Evolutionary conservation across 2,329 filamentous ascomycete species (phyloP).

Genomic region (Penicillium sp.): DNA sequence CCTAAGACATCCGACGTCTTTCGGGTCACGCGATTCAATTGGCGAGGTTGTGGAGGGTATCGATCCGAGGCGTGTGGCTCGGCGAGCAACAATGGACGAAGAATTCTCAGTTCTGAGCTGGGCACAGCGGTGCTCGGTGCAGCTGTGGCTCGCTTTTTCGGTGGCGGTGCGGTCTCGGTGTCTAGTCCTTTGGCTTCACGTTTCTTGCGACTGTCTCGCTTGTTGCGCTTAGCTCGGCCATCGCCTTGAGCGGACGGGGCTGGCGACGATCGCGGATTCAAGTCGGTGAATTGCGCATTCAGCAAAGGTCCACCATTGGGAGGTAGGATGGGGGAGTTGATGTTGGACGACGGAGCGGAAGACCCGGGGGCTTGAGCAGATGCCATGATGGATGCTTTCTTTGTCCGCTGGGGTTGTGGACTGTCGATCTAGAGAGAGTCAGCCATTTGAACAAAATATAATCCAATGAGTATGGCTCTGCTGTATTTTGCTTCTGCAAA

Average conservation of each 20-base stretch:
- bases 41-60: slow-evolving; percentile 40
- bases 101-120: slow-evolving; percentile 40
- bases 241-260: slow-evolving; percentile 35
- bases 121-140: slow-evolving; percentile 35
- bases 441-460: background rate
- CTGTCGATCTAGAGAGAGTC: background rate
- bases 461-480: background rate
- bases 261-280: slow-evolving; percentile 35
- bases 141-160: slow-evolving; percentile 36
- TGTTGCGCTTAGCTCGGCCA: slow-evolving; percentile 40
- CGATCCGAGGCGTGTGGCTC: slow-evolving; percentile 40
- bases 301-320: slow-evolving; percentile 31
- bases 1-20: slow-evolving; percentile 37
- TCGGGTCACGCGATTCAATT: slow-evolving; percentile 38
- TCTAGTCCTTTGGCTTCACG: slow-evolving; percentile 45
- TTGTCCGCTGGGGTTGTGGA: background rate
- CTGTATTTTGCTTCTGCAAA: background rate
- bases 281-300: slow-evolving; percentile 29
- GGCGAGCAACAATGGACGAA: slow-evolving; percentile 40
- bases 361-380: slow-evolving; percentile 34
- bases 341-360: slow-evolving; percentile 36
- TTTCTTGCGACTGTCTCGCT: slow-evolving; percentile 46
- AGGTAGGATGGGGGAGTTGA: slow-evolving; percentile 36
- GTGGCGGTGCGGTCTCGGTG: slow-evolving; percentile 31
- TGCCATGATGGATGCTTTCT: slow-evolving; percentile 25